Evolutionary conservation across 495 filamentous ascomycete species (phyloP).

Genomic region (Xylaria flabelliformis): DNA sequence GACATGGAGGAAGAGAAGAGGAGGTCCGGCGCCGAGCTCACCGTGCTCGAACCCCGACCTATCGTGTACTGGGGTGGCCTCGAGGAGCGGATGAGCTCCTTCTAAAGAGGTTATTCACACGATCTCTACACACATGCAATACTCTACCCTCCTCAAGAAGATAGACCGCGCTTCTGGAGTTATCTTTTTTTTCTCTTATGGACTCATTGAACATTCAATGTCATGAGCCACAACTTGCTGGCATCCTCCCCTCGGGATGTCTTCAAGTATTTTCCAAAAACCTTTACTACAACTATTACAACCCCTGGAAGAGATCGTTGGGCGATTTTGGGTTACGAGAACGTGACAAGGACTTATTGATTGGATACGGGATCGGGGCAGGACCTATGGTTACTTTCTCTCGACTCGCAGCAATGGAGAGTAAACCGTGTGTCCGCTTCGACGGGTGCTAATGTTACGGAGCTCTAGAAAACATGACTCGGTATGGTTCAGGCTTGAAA

Average conservation of each 20-base stretch:
- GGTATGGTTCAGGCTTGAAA: not conserved
- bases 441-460: not conserved
- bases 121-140: not conserved
- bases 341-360: conserved; percentile 20
- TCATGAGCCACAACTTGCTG: not conserved
- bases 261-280: not conserved
- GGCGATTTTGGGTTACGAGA: conserved; percentile 11
- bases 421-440: not conserved
- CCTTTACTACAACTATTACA: not conserved
- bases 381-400: not conserved
- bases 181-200: not conserved
- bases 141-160: not conserved
- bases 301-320: conserved; percentile 12
- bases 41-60: conserved; percentile 61
- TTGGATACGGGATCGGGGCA: not conserved
- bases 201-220: not conserved
- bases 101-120: not conserved
- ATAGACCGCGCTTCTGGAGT: not conserved
- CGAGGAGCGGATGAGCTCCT: conserved; percentile 55
- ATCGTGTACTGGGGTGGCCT: conserved; percentile 61
- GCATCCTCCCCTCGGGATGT: not conserved
- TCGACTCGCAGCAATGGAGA: not conserved
- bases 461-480: conserved; percentile 1
- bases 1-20: conserved; percentile 57
- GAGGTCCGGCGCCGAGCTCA: conserved; percentile 51